Base-by-base conservation (phyloP, 1,284 basidiomycete genomes). In the Coriolopsis trogii region DNA sequence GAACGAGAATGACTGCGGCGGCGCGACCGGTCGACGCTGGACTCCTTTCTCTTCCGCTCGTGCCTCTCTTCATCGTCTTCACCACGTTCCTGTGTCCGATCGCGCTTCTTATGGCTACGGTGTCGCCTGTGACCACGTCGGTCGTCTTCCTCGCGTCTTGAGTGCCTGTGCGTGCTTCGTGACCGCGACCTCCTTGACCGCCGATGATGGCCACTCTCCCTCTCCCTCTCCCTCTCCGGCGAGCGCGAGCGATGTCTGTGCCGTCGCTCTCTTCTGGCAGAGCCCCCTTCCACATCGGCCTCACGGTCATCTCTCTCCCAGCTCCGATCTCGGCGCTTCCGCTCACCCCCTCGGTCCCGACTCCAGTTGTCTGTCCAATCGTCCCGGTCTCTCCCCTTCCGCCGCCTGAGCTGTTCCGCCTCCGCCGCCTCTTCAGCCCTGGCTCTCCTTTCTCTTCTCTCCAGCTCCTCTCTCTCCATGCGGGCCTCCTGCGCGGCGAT, bases 401-500 rank as follows among this genome's bases (percentile, higher is more conserved):
- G 67, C 44, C 81, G 73, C 51, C 82, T 70, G 52, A 79, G 65
- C 51, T 79, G 75, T 64, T 84, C 83, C 9, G 86, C 87, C 30
- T 78, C 79, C 3, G 74, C 77, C 16, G 88, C 89, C 65, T 91
- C 88, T 62, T 86, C 80, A 2, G 88, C 89, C 4, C 88, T 73
- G 1, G 74, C 75, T 44, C 75, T 72, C 31, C 85, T 70, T 56
- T 90, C 86, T 44, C 62, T 73, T 49, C 81, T 74, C 62, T 88
- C 84, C 53, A 81, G 76, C 54, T 85, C 84, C 34, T 84, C 79
- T 30, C 83, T 72, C 61, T 82, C 84, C 33, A 73, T 70, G 53
- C 90, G 84, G 6, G 85, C 78, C 58, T 91, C 87, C 57, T 87
- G 76, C 0, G 90, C 90, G 25, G 87, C 85, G 16, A 80, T 70